Evolutionary conservation across 495 filamentous ascomycete genomes (phyloP).

Genomic region (Neurospora sublineolata): DNA sequence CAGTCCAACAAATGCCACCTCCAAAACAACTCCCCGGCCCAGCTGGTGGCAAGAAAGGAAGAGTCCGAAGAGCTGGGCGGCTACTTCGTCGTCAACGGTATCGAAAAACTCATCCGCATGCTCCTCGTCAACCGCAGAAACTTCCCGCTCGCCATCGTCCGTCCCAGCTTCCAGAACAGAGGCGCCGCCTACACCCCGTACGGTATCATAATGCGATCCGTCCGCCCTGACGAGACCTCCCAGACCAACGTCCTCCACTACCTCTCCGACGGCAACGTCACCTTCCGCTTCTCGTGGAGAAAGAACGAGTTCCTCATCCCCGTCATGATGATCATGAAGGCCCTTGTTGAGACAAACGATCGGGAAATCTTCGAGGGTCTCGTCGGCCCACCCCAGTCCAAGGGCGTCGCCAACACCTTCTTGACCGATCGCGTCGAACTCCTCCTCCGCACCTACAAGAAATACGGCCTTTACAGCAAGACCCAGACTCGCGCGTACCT

Average conservation of each 20-base stretch:
- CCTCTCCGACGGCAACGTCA: slow-evolving; percentile 86
- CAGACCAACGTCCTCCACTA: slow-evolving; percentile 97
- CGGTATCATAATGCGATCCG: slow-evolving; percentile 82
- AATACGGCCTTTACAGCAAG: slow-evolving; percentile 68
- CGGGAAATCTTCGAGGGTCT: slow-evolving; percentile 88
- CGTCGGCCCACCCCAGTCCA: slow-evolving; percentile 59
- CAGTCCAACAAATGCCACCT: slow-evolving; percentile 85
- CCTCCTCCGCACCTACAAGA: slow-evolving; percentile 83
- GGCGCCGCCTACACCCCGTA: slow-evolving; percentile 77
- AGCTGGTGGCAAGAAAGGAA: slow-evolving; percentile 76
- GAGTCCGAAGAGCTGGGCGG: slow-evolving; percentile 88
- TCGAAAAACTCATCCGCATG: slow-evolving; percentile 90
- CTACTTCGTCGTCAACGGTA: slow-evolving; percentile 93
- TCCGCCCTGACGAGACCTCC: slow-evolving; percentile 89
- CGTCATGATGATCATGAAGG: slow-evolving; percentile 92
- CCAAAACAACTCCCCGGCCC: slow-evolving; percentile 66
- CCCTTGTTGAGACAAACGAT: slow-evolving; percentile 89
- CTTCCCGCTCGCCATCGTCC: slow-evolving; percentile 85
- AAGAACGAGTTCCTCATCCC: slow-evolving; percentile 93
- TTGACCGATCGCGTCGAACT: slow-evolving; percentile 89
- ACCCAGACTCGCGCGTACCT: slow-evolving; percentile 69
- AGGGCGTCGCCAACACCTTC: slow-evolving; percentile 78
- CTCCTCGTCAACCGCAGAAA: slow-evolving; percentile 81
- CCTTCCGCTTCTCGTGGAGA: slow-evolving; percentile 93
- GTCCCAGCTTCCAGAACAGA: slow-evolving; percentile 75